Conservation (phyloP, 2,329 filamentous ascomycete species). For the Colletotrichum spinosum region DNA sequence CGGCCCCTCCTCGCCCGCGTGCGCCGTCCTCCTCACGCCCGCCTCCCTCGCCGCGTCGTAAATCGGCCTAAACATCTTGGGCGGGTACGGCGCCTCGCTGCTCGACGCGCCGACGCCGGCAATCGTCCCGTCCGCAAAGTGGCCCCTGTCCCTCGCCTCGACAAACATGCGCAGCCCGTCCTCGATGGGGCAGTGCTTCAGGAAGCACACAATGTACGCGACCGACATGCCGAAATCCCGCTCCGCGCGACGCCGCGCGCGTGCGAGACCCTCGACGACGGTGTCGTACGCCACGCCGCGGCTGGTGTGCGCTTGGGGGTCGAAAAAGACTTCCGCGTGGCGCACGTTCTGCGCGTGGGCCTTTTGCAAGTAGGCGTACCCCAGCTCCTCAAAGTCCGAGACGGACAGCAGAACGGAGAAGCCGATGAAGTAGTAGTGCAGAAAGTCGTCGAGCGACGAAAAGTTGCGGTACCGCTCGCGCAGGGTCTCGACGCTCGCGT, state of each 20-base stretch:
- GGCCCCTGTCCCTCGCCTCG: constrained; percentile 48
- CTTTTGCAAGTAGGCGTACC: constrained; percentile 76
- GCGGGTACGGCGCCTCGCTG: constrained; percentile 68
- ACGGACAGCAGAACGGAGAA: constrained; percentile 75
- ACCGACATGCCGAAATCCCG: constrained; percentile 73
- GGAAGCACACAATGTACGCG: constrained; percentile 77
- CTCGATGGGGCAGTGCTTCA: constrained; percentile 74
- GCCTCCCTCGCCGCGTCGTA: constrained; percentile 63
- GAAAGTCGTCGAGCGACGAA: constrained; percentile 79
- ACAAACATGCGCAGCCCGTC: constrained; percentile 63
- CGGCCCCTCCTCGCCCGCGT: constrained; percentile 82
- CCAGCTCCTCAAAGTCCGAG: constrained; percentile 78
- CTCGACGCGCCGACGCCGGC: constrained; percentile 76
- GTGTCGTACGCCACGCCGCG: constrained; percentile 73
- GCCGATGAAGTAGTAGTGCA: constrained; percentile 82
- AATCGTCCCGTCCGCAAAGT: constrained; percentile 64
- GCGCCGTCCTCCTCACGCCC: constrained; percentile 72
- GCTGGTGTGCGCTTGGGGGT: constrained; percentile 78
- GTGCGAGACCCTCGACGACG: constrained; percentile 72
- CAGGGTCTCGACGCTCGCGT: constrained; percentile 69
- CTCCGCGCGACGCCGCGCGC: constrained; percentile 70
- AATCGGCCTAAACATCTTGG: constrained; percentile 70
- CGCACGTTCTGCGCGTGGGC: constrained; percentile 74
- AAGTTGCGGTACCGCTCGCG: constrained; percentile 74
- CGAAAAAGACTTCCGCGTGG: constrained; percentile 85